Conservation (phyloP, 2,329 filamentous ascomycete species). For the Decorospora gaudefroyi region DNA sequence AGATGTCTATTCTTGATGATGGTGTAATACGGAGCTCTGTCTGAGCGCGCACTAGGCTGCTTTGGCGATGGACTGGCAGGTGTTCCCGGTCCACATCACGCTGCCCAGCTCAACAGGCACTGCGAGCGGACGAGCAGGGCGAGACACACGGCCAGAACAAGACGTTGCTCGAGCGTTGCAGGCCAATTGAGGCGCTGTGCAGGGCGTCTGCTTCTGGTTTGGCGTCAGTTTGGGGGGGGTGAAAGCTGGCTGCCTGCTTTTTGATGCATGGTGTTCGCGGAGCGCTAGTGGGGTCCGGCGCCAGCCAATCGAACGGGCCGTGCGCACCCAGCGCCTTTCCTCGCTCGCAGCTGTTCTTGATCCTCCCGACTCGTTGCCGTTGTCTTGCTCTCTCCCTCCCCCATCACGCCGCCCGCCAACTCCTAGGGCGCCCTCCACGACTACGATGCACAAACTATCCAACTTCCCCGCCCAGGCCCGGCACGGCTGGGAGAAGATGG, state of each 20-base stretch:
- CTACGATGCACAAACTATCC: slow-evolving; percentile 68
- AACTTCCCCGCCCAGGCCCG: slow-evolving; percentile 69
- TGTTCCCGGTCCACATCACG: slow-evolving; percentile 9
- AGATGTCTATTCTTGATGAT: slow-evolving; percentile 19
- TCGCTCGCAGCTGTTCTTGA: slow-evolving; percentile 20
- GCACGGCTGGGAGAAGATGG: slow-evolving; percentile 71
- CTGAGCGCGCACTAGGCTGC: slow-evolving; percentile 11
- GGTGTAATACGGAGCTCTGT: slow-evolving; percentile 20
- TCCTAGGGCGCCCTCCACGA: slow-evolving; percentile 34
- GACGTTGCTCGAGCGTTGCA: neutral
- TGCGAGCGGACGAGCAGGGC: slow-evolving; percentile 1
- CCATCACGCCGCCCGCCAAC: slow-evolving; percentile 31
- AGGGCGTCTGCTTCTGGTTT: slow-evolving; percentile 4
- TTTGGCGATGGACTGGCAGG: slow-evolving; percentile 18
- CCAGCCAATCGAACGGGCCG: slow-evolving; percentile 12
- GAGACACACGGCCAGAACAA: slow-evolving; percentile 3
- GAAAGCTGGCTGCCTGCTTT: slow-evolving; percentile 7
- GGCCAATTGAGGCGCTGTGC: slow-evolving; percentile 7
- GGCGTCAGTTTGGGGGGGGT: neutral
- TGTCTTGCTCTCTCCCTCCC: slow-evolving; percentile 26
- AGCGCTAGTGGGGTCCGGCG: neutral
- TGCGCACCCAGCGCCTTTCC: slow-evolving; percentile 8
- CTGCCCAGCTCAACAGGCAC: slow-evolving; percentile 18
- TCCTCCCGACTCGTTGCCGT: slow-evolving; percentile 26
- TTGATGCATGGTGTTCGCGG: slow-evolving; percentile 9